These are phyloP conservation scores for Vickermania ingenoplastis DNA, from an alignment of 208 protist species.

Conservation along the genomic window DNA sequence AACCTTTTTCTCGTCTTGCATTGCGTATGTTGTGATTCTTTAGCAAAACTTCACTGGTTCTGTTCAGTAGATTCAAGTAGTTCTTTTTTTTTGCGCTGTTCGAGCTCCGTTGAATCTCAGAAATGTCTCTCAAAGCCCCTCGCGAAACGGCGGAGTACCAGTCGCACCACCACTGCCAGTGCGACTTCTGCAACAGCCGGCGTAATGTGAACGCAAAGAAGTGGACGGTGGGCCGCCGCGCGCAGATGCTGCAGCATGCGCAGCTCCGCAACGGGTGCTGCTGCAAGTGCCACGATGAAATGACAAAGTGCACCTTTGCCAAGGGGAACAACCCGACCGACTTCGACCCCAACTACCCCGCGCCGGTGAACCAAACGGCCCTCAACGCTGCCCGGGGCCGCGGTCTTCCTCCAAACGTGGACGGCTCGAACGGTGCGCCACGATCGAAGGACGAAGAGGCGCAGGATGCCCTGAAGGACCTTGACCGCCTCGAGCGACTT, in stretches of 20 bases:
- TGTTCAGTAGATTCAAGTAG: too few species aligned
- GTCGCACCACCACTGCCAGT: conserved; percentile 77
- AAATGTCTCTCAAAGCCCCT: conserved; percentile 63
- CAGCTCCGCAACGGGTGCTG: conserved; percentile 41
- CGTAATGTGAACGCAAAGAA: conserved; percentile 73
- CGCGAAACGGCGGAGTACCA: conserved; percentile 54
- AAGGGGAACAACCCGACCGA: conserved; percentile 7
- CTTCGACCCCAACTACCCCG: conserved; percentile 69
- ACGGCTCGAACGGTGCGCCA: conserved; percentile 10
- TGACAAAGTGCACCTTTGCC: conserved; percentile 11
- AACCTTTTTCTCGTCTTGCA: too few species aligned
- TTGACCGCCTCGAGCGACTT: conserved; percentile 80
- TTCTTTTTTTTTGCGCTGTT: too few species aligned
- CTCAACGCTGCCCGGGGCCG: conserved; percentile 65
- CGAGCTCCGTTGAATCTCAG: neutral
- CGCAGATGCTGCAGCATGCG: conserved; percentile 13
- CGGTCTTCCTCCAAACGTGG: conserved; percentile 32
- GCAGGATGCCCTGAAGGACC: conserved; percentile 44
- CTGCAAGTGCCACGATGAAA: conserved; percentile 38
- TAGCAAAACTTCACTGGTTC: too few species aligned
- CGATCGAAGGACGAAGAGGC: conserved; percentile 35
- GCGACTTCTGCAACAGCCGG: conserved; percentile 79
- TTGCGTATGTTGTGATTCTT: too few species aligned
- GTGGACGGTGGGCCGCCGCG: conserved; percentile 33
- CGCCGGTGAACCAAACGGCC: conserved; percentile 71